phyloP scores from a whole-genome alignment of 1,284 basidiomycete genomes.

The Cerioporus squamosus region DNA sequence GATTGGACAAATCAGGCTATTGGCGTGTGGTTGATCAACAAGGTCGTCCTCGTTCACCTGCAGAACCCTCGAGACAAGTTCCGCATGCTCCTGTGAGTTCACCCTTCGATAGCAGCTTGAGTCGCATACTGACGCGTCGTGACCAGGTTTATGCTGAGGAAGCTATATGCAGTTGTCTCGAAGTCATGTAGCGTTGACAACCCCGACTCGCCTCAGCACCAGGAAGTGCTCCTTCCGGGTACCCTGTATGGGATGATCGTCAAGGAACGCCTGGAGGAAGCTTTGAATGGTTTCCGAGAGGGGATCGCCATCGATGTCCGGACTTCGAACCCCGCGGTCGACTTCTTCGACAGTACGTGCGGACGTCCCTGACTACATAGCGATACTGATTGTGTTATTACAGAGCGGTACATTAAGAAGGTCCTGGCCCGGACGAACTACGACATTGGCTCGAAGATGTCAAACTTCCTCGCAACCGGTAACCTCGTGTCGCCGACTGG shows the following conservation, averaged over 20 bases:
- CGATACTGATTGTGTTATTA: conserved; percentile 12
- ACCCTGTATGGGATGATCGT: conserved; percentile 96
- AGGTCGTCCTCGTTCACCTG: conserved; percentile 91
- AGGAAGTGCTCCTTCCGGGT: conserved; percentile 96
- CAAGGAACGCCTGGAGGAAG: conserved; percentile 96
- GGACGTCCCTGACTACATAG: background rate
- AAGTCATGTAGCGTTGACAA: conserved; percentile 94
- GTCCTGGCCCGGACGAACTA: conserved; percentile 83
- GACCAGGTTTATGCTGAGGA: conserved; percentile 95
- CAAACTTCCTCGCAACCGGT: conserved; percentile 97
- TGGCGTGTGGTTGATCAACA: conserved; percentile 85
- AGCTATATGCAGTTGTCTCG: conserved; percentile 92
- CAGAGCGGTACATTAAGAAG: conserved; percentile 85
- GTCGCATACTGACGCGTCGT: background rate
- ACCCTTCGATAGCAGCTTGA: background rate
- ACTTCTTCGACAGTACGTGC: conserved; percentile 84
- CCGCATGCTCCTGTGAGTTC: conserved; percentile 87
- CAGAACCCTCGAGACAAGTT: conserved; percentile 94
- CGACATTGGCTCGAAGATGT: conserved; percentile 89
- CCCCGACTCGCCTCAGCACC: conserved; percentile 98
- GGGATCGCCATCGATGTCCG: conserved; percentile 81
- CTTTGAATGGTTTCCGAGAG: conserved; percentile 74
- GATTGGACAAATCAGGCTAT: conserved; percentile 90
- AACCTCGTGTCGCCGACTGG: conserved; percentile 96
- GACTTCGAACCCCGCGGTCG: conserved; percentile 71